phyloP scores from a whole-genome alignment of 176 grass and related monocot species.

The Eleusine indica region DNA sequence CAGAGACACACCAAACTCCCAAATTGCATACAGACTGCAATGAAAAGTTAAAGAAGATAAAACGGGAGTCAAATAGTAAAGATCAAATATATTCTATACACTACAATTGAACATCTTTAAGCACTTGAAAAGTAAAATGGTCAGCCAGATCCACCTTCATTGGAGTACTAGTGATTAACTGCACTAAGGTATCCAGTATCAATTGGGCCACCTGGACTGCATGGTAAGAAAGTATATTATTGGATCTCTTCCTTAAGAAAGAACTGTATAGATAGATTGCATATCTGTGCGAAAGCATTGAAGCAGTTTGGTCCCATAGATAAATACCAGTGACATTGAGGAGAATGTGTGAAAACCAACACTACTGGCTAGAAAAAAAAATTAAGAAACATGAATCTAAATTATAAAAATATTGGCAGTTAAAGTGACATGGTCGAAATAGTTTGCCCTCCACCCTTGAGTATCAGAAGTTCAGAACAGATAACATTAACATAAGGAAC shows the following conservation, averaged over 20 bases:
- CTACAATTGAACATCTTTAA: constrained; percentile 10
- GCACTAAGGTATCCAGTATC: constrained; percentile 61
- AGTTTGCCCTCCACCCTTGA: neutral
- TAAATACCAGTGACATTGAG: neutral
- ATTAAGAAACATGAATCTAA: neutral
- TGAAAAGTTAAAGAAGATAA: constrained; percentile 28
- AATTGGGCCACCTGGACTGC: constrained; percentile 50
- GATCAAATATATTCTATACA: neutral
- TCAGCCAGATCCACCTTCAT: constrained; percentile 62
- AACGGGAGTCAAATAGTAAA: constrained; percentile 9
- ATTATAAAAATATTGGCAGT: neutral
- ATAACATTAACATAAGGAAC: neutral
- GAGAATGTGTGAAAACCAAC: neutral
- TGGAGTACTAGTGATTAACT: constrained; percentile 61
- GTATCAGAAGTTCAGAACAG: neutral
- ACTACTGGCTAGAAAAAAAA: neutral
- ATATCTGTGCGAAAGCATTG: constrained; percentile 1
- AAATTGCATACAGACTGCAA: constrained; percentile 79
- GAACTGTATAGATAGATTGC: neutral
- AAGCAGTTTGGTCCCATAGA: neutral
- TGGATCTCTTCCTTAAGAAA: neutral
- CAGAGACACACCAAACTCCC: constrained; percentile 76
- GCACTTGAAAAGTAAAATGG: constrained; percentile 5
- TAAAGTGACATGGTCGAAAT: neutral
- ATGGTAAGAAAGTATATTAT: constrained; percentile 24